phyloP scores from a whole-genome alignment of 192 early-diverging fungal genomes.

The Backusella australiensis region DNA sequence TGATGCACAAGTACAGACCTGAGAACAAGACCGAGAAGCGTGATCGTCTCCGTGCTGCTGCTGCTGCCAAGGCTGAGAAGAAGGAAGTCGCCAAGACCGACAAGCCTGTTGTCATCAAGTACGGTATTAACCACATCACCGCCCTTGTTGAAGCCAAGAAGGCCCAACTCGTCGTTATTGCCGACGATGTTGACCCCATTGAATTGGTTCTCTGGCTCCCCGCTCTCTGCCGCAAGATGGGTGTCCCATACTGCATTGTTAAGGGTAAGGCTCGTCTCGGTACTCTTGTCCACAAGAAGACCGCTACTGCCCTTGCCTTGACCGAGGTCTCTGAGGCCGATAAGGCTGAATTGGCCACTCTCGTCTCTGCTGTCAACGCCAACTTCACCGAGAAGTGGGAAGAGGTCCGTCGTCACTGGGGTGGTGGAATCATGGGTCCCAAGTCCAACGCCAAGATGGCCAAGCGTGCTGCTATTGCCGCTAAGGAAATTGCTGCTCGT shows the following conservation, averaged over 20 bases:
- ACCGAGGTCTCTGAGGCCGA: constrained; percentile 94
- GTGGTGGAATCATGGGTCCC: constrained; percentile 97
- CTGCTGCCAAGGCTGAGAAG: too few relatives aligned
- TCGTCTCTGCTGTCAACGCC: constrained; percentile 88
- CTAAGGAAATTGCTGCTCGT: constrained; percentile 44
- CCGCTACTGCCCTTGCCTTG: constrained; percentile 93
- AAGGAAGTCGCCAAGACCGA: too few relatives aligned
- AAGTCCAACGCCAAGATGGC: constrained; percentile 84
- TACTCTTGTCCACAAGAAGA: constrained; percentile 99
- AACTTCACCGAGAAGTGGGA: constrained; percentile 97
- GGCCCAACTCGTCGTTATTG: constrained; percentile 98
- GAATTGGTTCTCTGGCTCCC: constrained; percentile 99
- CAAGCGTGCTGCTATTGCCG: constrained; percentile 67
- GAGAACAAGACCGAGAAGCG: too few relatives aligned
- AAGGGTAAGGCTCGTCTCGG: constrained; percentile 99
- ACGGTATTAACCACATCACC: constrained; percentile 99
- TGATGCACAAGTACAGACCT: too few relatives aligned
- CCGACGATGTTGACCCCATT: constrained; percentile 99
- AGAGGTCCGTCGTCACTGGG: constrained; percentile 89
- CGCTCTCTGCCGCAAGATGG: constrained; percentile 99
- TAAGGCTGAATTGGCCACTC: constrained; percentile 88
- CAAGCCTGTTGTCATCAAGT: too few relatives aligned
- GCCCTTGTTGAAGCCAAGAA: constrained; percentile 98
- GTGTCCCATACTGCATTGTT: constrained; percentile 98
- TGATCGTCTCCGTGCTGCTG: too few relatives aligned